A percentile compares a stretch with the other conserved stretches of the same genome.
Evolutionary conservation across 306 rosid species (phyloP).

Genomic region (Rosa lucieae): DNA sequence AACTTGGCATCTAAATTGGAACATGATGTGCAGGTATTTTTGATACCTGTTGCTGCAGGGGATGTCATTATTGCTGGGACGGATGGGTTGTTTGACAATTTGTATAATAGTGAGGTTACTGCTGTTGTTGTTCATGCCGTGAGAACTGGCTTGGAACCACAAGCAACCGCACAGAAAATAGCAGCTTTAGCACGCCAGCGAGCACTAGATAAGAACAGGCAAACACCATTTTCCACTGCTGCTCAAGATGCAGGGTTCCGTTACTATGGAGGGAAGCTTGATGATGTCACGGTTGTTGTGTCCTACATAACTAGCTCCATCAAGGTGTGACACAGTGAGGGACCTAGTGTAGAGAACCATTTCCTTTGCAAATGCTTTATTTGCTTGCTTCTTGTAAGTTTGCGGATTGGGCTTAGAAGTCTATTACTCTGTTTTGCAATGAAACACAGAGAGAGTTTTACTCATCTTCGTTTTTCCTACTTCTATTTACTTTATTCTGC

Average conservation of each 20-base stretch:
- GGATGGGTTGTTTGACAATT: constrained; percentile 89
- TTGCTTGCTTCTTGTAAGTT: neutral
- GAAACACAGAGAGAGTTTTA: constrained; percentile 1
- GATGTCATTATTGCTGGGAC: constrained; percentile 84
- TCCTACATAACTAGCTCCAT: constrained; percentile 53
- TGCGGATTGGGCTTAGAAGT: neutral
- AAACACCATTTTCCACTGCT: constrained; percentile 79
- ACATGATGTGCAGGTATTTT: constrained; percentile 45
- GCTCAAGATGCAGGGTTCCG: constrained; percentile 89
- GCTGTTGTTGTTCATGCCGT: constrained; percentile 58
- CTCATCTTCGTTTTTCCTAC: neutral
- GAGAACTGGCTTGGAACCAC: constrained; percentile 69
- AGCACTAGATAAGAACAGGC: constrained; percentile 64
- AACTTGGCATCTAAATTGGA: neutral
- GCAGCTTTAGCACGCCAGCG: constrained; percentile 82
- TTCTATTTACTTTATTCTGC: neutral
- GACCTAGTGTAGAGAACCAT: neutral
- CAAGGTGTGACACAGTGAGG: constrained; percentile 18
- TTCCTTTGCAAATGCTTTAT: neutral
- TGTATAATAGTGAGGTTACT: constrained; percentile 62
- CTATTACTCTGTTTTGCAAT: neutral
- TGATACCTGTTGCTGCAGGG: constrained; percentile 58
- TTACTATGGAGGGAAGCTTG: constrained; percentile 87
- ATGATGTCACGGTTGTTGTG: constrained; percentile 81
- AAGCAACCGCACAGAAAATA: constrained; percentile 74